Base-by-base conservation (phyloP, 495 filamentous ascomycete species). In the Glarea lozoyensis region DNA sequence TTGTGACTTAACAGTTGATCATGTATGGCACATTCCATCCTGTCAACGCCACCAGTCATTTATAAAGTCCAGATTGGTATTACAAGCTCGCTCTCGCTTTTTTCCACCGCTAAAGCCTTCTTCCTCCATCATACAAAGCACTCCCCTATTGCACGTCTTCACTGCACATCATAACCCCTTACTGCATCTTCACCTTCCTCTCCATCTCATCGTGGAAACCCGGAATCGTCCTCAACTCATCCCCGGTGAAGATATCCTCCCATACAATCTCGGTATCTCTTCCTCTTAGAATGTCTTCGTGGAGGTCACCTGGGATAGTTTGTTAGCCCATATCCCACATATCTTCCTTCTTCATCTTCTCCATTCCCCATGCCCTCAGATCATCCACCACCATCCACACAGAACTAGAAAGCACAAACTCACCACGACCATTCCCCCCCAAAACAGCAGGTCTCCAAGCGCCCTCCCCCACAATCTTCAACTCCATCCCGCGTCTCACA, bases 181-280 rank as follows among this genome's bases (percentile, higher is more conserved):
- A 81, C 43, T 76, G 75, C 80, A 88, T 85, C 64, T 72, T 71
- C 61, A 94, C 59, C 68, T 84, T 81, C 64, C 77, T 72, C 81
- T 97, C 90, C 81, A 96, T 89, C 77, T 97, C 90, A 48, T 83
- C 78, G 46, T 95, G 88, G 60, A 95, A 80, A 39, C 78, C 64
- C 22, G 82, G 76, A 12, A 74, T 60, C 45, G 77, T 73, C 46
- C 81, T 78, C 67, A 61, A 75, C 65, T 75, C 85, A 69, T 86
- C 65, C 54, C 81, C 79, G 11, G 62, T 76, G 62, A 81, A 98
- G 17, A 98, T 78, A 73, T 94, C 89, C 76, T 96, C 89, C 89
- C 89, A 96, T 9, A 66, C 73, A 58, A 88, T 66, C 55, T 75
- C 79, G 16, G 66, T 56, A 65, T 94, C 88, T 57, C 78, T 65